Evolutionary conservation across 78 protist genomes (phyloP).

Genomic region (Protostelium mycophagum): DNA sequence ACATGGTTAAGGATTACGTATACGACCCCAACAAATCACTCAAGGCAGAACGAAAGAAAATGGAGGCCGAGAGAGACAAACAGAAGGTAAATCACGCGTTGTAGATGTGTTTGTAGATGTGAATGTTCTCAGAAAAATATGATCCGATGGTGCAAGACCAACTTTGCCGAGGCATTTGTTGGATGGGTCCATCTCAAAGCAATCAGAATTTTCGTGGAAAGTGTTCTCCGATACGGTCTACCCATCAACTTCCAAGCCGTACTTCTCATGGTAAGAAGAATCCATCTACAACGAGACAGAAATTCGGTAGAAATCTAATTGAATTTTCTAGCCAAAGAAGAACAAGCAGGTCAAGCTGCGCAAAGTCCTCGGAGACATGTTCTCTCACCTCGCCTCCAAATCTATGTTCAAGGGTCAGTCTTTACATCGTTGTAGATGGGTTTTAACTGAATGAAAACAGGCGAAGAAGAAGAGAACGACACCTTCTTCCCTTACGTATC

Average conservation of each 20-base stretch:
- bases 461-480: constrained; percentile 24
- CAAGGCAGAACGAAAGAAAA: not conserved
- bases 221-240: constrained; percentile 83
- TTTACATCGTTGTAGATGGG: not conserved
- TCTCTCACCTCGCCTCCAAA: not conserved
- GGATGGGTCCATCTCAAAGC: constrained; percentile 85
- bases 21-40: constrained; percentile 22
- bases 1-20: constrained; percentile 33
- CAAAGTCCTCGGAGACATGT: constrained; percentile 1
- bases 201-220: constrained; percentile 78
- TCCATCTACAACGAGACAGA: too few species aligned
- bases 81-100: not conserved
- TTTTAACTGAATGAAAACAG: not conserved
- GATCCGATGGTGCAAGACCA: constrained; percentile 76
- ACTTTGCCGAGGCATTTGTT: constrained; percentile 76
- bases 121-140: constrained; percentile 56
- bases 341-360: not conserved
- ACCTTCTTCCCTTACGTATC: constrained; percentile 49
- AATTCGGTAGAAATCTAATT: too few species aligned
- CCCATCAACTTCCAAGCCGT: constrained; percentile 78
- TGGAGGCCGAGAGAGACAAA: not conserved
- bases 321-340: not conserved
- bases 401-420: not conserved
- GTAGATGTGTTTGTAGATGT: constrained; percentile 5
- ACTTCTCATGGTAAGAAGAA: constrained; percentile 14